Percentiles rank a stretch among this genome's conserved stretches.
phyloP scores from a whole-genome alignment of 2,329 filamentous ascomycete genomes.

The Paracorniculantispora psalliotae region DNA sequence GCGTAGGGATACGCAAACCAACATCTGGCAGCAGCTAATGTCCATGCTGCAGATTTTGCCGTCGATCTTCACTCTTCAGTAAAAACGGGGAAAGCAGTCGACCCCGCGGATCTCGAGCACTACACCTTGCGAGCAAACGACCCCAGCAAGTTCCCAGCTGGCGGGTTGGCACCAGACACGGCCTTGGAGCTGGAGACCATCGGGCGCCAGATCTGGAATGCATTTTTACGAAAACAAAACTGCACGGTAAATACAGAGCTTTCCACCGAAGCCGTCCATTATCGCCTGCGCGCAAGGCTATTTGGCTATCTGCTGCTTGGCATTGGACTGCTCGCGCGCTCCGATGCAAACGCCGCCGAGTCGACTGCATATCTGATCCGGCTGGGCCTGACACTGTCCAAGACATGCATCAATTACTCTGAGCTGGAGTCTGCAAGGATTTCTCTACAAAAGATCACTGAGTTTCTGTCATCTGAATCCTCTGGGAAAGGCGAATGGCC shows the following conservation, averaged over 20 bases:
- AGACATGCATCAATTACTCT: conserved; percentile 40
- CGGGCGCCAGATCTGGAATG: conserved; percentile 6
- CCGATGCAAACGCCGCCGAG: background rate
- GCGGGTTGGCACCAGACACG: background rate
- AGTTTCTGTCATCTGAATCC: conserved; percentile 37
- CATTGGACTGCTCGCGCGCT: background rate
- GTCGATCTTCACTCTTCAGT: background rate
- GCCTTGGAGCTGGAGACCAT: background rate
- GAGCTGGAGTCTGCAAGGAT: conserved; percentile 55
- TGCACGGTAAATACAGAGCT: background rate
- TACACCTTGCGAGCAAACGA: conserved; percentile 3
- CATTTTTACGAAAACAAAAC: background rate
- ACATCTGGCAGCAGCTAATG: background rate
- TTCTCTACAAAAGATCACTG: conserved; percentile 59
- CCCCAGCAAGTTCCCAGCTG: background rate
- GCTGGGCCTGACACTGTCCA: conserved; percentile 63
- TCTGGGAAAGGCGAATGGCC: background rate
- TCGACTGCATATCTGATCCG: conserved; percentile 52
- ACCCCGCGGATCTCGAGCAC: background rate
- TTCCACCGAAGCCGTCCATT: background rate
- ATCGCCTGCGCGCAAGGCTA: background rate
- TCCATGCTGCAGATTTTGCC: background rate
- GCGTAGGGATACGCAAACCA: background rate
- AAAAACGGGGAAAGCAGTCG: background rate
- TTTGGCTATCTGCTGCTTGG: conserved; percentile 6